These are phyloP conservation scores for Porcisia deanei DNA, from an alignment of 208 protist species.

Conservation along the genomic window DNA sequence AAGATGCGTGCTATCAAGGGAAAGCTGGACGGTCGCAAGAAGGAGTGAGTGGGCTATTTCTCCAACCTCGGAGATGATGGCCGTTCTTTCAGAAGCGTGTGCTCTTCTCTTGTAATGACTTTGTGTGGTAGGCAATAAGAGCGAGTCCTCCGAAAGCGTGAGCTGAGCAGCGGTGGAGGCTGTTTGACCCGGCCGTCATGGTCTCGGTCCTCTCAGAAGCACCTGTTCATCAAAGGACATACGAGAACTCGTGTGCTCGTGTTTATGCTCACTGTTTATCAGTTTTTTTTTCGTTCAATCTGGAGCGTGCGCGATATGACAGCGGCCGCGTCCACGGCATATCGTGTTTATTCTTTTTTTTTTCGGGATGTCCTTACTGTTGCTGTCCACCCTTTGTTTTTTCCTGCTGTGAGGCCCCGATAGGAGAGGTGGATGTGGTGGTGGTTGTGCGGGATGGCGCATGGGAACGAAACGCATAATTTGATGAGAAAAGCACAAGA, in stretches of 20 bases:
- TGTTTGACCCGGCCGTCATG: neutral
- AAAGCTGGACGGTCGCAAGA: constrained; percentile 46
- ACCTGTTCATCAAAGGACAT: neutral
- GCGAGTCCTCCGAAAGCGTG: neutral
- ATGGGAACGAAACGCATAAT: no score
- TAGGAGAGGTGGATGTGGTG: neutral
- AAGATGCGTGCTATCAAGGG: constrained; percentile 34
- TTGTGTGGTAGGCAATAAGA: neutral
- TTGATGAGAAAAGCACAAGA: no score
- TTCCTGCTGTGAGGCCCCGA: neutral
- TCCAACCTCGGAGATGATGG: neutral
- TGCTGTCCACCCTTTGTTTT: neutral
- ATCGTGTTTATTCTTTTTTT: neutral
- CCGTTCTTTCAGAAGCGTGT: neutral
- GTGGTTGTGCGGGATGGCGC: no score
- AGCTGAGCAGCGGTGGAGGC: neutral
- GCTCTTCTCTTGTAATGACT: neutral
- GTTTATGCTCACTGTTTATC: neutral
- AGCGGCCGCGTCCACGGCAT: no score
- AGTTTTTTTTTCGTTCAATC: no score
- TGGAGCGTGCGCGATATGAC: neutral
- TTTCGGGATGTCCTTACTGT: neutral
- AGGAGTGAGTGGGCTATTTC: neutral
- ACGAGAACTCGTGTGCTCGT: neutral
- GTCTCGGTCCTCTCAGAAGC: neutral